phyloP scores from a whole-genome alignment of 176 grass and related monocot species.

The Musa troglodytarum region DNA sequence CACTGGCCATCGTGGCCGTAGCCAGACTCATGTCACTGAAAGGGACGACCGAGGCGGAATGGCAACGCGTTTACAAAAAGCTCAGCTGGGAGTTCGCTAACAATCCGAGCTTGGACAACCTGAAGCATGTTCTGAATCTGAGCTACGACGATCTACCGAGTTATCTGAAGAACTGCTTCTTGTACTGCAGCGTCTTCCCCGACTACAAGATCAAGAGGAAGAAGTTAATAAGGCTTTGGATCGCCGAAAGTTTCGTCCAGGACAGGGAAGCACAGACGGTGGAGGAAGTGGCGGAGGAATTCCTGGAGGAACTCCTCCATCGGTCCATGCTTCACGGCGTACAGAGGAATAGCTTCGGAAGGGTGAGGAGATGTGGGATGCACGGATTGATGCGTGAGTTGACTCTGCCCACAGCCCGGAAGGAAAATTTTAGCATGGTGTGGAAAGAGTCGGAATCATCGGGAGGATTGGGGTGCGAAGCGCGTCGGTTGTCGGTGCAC shows the following conservation, averaged over 20 bases:
- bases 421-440: conserved; percentile 18
- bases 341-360: conserved; percentile 1
- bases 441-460: conserved; percentile 9
- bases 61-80: conserved; percentile 23
- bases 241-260: conserved; percentile 44
- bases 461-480: not conserved
- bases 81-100: conserved; percentile 38
- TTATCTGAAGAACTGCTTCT: conserved; percentile 49
- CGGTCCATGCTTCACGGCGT: conserved; percentile 40
- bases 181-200: conserved; percentile 46
- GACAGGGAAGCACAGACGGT: conserved; percentile 24
- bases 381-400: conserved; percentile 40
- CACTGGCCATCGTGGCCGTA: conserved; percentile 37
- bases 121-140: conserved; percentile 39
- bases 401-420: conserved; percentile 18
- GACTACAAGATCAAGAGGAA: conserved; percentile 24
- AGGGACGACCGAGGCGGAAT: conserved; percentile 2
- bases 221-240: conserved; percentile 35
- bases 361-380: conserved; percentile 25
- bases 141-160: conserved; percentile 38
- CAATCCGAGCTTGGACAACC: conserved; percentile 15
- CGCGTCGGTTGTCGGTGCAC: conserved; percentile 2
- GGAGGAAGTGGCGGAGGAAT: conserved; percentile 47
- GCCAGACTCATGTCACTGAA: conserved; percentile 27
- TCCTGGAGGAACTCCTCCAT: conserved; percentile 22